phyloP scores from a whole-genome alignment of 805 yeast species.

The Starmerella davenportii region DNA sequence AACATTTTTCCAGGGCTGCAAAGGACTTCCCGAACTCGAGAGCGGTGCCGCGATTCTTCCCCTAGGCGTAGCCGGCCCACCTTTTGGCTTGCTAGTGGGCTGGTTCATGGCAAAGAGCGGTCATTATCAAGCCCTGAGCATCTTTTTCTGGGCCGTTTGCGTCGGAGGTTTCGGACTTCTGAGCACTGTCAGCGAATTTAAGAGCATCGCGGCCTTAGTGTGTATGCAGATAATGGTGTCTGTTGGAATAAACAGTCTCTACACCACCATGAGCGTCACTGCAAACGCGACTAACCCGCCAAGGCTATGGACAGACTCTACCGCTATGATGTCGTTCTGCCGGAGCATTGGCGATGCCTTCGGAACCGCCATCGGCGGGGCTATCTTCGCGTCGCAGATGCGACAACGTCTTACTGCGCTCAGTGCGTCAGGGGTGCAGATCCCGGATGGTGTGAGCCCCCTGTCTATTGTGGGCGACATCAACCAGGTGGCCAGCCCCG shows the following conservation, averaged over 20 bases:
- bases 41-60: constrained; percentile 34
- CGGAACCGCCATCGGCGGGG: constrained; percentile 23
- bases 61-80: constrained; percentile 25
- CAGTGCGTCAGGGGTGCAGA: constrained; percentile 3
- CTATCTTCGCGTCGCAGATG: constrained; percentile 18
- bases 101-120: constrained; percentile 25
- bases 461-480: constrained; percentile 13
- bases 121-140: constrained; percentile 26
- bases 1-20: constrained; percentile 35
- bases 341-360: constrained; percentile 20
- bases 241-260: constrained; percentile 30
- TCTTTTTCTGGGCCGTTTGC: constrained; percentile 25
- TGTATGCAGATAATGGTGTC: constrained; percentile 32
- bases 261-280: constrained; percentile 25
- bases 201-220: constrained; percentile 25
- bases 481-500: constrained; percentile 7
- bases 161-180: constrained; percentile 31
- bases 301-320: constrained; percentile 18
- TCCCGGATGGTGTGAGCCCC: constrained; percentile 13
- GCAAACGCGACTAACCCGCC: constrained; percentile 20
- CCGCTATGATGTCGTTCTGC: constrained; percentile 20
- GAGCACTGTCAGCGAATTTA: constrained; percentile 24
- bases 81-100: constrained; percentile 27
- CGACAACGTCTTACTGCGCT: constrained; percentile 5
- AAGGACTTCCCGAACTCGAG: constrained; percentile 26